These are phyloP conservation scores for Aspergillus pseudoglaucus DNA, from an alignment of 2,329 filamentous ascomycete genomes.

Conservation along the genomic window DNA sequence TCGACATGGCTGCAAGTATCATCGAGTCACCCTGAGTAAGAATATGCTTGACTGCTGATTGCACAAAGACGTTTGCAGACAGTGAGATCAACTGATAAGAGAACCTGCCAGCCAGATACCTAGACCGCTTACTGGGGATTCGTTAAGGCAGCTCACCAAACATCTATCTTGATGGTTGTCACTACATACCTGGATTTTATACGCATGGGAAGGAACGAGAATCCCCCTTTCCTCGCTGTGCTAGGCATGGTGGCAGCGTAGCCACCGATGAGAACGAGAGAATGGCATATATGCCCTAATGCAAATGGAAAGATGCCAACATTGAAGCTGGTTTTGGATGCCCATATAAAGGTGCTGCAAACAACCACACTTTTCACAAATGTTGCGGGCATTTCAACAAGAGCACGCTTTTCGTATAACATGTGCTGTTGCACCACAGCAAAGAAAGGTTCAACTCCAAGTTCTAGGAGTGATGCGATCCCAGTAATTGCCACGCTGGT, in stretches of 20 bases:
- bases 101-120: slow-evolving; percentile 57
- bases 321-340: slow-evolving; percentile 46
- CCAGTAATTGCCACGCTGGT: slow-evolving; percentile 51
- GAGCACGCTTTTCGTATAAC: slow-evolving; percentile 71
- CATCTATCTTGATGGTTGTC: neutral
- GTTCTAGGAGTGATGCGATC: slow-evolving; percentile 61
- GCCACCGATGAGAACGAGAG: slow-evolving; percentile 58
- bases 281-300: slow-evolving; percentile 74
- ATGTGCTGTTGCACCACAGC: slow-evolving; percentile 77
- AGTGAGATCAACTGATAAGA: slow-evolving; percentile 65
- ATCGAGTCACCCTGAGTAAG: slow-evolving; percentile 92
- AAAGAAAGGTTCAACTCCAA: slow-evolving; percentile 82
- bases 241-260: slow-evolving; percentile 60
- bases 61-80: slow-evolving; percentile 74
- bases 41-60: slow-evolving; percentile 85
- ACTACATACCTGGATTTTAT: slow-evolving; percentile 39
- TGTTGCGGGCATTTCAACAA: slow-evolving; percentile 76
- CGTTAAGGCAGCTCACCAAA: slow-evolving; percentile 8
- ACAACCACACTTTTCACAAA: slow-evolving; percentile 69
- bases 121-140: slow-evolving; percentile 18
- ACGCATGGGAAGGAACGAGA: slow-evolving; percentile 57
- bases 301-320: slow-evolving; percentile 83
- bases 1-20: slow-evolving; percentile 71
- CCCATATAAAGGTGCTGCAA: slow-evolving; percentile 63
- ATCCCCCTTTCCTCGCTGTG: slow-evolving; percentile 53